phyloP scores from a whole-genome alignment of 176 grass and related monocot genomes.

The Oryza nivara region DNA sequence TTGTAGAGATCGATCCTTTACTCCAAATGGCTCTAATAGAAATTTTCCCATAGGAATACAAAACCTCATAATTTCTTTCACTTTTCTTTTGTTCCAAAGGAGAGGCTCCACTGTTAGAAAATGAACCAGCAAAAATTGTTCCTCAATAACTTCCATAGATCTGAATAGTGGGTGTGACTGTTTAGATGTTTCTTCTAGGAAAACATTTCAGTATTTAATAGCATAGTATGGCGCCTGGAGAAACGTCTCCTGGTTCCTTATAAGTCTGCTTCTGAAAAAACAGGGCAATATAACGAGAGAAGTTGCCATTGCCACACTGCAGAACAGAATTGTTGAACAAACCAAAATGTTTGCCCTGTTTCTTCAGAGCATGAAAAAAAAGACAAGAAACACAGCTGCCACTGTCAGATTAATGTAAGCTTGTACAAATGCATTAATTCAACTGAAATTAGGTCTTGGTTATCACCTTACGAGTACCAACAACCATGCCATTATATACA shows the following conservation, averaged over 20 bases:
- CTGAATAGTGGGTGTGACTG: not conserved
- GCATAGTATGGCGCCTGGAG: not conserved
- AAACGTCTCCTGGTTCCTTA: not conserved
- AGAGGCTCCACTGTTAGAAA: not conserved
- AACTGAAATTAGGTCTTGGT: not conserved
- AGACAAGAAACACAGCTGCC: not conserved
- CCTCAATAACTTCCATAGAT: not conserved
- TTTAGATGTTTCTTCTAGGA: not conserved
- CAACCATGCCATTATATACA: not conserved
- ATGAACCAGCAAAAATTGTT: not conserved
- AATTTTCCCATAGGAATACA: no score
- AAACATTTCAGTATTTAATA: not conserved
- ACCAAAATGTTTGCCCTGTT: not conserved
- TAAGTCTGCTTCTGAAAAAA: not conserved
- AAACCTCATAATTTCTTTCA: no score
- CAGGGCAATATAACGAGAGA: not conserved
- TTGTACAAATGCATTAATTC: not conserved
- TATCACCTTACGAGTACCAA: not conserved
- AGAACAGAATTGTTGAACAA: constrained; percentile 19
- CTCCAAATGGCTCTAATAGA: no score
- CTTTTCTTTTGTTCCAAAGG: no score
- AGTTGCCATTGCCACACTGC: not conserved
- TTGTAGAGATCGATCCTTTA: no score
- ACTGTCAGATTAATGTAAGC: not conserved
- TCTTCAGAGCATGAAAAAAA: not conserved